Conservation (phyloP, 768 basidiomycete genomes). For the Boletus rubroflammeus region DNA sequence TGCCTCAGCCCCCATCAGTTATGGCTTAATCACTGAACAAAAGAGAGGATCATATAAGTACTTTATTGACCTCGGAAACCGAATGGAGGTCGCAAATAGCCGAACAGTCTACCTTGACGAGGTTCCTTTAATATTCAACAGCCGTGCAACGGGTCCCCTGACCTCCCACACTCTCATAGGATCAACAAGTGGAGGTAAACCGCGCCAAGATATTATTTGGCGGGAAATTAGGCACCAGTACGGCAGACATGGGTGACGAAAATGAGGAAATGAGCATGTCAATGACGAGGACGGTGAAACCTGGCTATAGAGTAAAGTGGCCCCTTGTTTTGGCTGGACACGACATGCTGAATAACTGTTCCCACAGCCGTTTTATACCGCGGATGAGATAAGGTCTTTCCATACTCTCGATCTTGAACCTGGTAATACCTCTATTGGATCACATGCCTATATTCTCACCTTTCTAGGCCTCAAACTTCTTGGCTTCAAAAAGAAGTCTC, state of each 20-base stretch:
- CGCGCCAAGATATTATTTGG: conserved; percentile 27
- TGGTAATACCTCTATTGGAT: conserved; percentile 39
- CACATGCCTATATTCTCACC: background rate
- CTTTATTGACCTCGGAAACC: conserved; percentile 74
- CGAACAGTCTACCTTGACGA: conserved; percentile 77
- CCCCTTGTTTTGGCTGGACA: background rate
- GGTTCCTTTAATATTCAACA: conserved; percentile 28
- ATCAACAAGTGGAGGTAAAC: conserved; percentile 29
- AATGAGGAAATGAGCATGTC: conserved; percentile 39
- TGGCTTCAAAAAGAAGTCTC: conserved; percentile 76
- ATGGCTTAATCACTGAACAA: conserved; percentile 85
- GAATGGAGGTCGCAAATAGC: conserved; percentile 69
- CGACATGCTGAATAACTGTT: conserved; percentile 1
- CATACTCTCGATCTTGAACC: conserved; percentile 78
- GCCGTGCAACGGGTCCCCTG: background rate
- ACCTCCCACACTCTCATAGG: conserved; percentile 18
- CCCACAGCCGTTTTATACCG: conserved; percentile 72
- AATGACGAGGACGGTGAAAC: conserved; percentile 43
- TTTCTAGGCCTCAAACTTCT: conserved; percentile 78
- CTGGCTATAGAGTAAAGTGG: conserved; percentile 46
- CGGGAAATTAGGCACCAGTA: conserved; percentile 37
- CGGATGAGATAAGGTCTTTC: conserved; percentile 80
- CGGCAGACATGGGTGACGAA: conserved; percentile 25
- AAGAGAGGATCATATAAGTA: conserved; percentile 80
- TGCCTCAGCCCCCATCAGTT: conserved; percentile 45